Base-by-base conservation (phyloP, 345 rosid species). In the Lenwebbia sp. region DNA sequence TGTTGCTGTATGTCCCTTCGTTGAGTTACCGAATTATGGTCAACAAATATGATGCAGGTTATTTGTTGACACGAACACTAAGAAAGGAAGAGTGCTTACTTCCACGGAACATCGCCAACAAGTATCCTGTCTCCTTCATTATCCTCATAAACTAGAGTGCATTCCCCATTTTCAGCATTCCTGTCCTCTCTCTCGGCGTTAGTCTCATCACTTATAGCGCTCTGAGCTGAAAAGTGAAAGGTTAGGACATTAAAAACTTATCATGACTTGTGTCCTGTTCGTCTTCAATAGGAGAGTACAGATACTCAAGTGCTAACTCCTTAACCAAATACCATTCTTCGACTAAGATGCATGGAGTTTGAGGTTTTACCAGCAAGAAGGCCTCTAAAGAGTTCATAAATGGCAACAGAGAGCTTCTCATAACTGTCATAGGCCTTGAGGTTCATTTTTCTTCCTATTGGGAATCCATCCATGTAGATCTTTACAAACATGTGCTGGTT, bases 101-200 rank as follows among this genome's bases (percentile, higher is more conserved):
- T 85, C 93, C 93, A 92, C 4, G 93, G 93, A 50, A 90, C 90
- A 87, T 92, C 93, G 12, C 93, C 92, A 55, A 90, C 93, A 37
- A 92, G 93, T 37, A 92, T 88, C 87, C 84, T 88, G 86, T 92
- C 93, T 22, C 93, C 93, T 90, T 92, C 93, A 17, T 83, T 92
- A 53, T 92, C 93, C 86, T 92, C 91, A 37, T 92, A 92, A 51
- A 90, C 89, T 49, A 92, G 85, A 60, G 92, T 90, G 54, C 88
- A 88, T 85, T 90, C 91, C 28, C 88, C 85, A 84, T 87, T 75
- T 81, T 47, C 78, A 7, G 86, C 88, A 76, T 81, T 84, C 54
- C 40, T 41, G 33, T 26, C 83, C 37, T 49, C 65, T 84, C 83
- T 65, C 56, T 86, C 83, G 7, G 82, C 65, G 47, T 25, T 83